Conservation (phyloP, 345 rosid genomes). For the Eutrema yunnanense region DNA sequence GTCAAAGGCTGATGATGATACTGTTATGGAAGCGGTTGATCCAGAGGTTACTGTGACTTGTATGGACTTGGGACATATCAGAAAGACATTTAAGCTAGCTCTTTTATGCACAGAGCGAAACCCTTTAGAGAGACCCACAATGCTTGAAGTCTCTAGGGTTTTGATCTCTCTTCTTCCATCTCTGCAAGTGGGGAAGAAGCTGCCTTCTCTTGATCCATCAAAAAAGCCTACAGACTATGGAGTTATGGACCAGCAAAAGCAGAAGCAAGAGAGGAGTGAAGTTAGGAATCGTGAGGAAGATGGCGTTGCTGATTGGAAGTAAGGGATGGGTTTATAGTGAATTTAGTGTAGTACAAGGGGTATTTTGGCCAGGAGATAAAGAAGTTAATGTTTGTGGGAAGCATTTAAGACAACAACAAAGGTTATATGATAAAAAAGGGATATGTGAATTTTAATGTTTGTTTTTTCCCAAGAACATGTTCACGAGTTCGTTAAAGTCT, state of each 20-base stretch:
- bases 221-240: conserved; percentile 38
- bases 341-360: conserved; percentile 12
- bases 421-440: conserved; percentile 4
- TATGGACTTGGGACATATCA: conserved; percentile 50
- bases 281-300: background rate
- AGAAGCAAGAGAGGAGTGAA: background rate
- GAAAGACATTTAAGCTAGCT: conserved; percentile 74
- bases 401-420: conserved; percentile 16
- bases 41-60: conserved; percentile 87
- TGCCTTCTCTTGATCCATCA: conserved; percentile 33
- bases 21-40: conserved; percentile 91
- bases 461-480: conserved; percentile 20
- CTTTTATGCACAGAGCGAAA: conserved; percentile 66
- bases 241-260: conserved; percentile 15
- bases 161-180: conserved; percentile 61
- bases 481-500: conserved; percentile 26
- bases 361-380: conserved; percentile 12
- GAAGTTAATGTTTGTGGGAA: background rate
- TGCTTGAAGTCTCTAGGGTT: conserved; percentile 83
- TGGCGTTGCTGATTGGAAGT: background rate
- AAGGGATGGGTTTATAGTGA: background rate
- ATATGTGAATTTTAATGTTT: conserved; percentile 27
- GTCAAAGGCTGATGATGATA: conserved; percentile 64
- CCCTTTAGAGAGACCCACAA: conserved; percentile 77
- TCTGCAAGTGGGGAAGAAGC: conserved; percentile 34